Conservation (phyloP, 108 stramenopile genomes). For the Skeletonema costatum region DNA sequence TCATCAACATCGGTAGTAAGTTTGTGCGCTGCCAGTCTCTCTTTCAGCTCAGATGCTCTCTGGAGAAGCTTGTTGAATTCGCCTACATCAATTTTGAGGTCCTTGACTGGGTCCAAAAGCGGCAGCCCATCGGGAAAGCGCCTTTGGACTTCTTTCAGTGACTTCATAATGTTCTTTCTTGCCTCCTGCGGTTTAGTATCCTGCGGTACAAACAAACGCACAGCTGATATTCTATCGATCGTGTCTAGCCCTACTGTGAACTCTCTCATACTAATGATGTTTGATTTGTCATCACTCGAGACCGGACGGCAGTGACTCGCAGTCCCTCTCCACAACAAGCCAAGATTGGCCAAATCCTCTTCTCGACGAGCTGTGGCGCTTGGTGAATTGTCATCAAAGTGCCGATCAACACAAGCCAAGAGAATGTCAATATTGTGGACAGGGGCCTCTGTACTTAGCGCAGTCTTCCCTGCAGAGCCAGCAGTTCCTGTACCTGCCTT, state of each 20-base stretch:
- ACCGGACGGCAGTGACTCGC: slow-evolving; percentile 63
- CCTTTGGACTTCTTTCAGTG: slow-evolving; percentile 79
- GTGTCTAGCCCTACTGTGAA: slow-evolving; percentile 76
- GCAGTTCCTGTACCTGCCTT: slow-evolving; percentile 70
- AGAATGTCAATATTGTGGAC: slow-evolving; percentile 82
- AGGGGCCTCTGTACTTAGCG: slow-evolving; percentile 53
- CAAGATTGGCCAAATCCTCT: slow-evolving; percentile 68
- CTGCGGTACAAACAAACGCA: slow-evolving; percentile 79
- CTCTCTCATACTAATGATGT: slow-evolving; percentile 69
- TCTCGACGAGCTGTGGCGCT: slow-evolving; percentile 46
- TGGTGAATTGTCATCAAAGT: slow-evolving; percentile 62
- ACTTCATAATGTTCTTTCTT: slow-evolving; percentile 62
- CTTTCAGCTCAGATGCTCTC: slow-evolving; percentile 67
- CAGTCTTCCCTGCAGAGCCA: slow-evolving; percentile 70
- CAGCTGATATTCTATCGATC: slow-evolving; percentile 84
- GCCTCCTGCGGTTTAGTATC: slow-evolving; percentile 66
- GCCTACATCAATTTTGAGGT: slow-evolving; percentile 80
- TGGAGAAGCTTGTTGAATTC: slow-evolving; percentile 85
- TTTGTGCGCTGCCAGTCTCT: slow-evolving; percentile 62
- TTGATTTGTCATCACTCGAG: slow-evolving; percentile 44
- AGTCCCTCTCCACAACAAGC: slow-evolving; percentile 80
- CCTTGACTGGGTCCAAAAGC: slow-evolving; percentile 89
- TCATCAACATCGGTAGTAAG: slow-evolving; percentile 52
- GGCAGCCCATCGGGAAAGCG: slow-evolving; percentile 89
- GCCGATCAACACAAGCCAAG: slow-evolving; percentile 76